Base-by-base conservation (phyloP, 495 filamentous ascomycete species). In the Aspergillus avenaceus region DNA sequence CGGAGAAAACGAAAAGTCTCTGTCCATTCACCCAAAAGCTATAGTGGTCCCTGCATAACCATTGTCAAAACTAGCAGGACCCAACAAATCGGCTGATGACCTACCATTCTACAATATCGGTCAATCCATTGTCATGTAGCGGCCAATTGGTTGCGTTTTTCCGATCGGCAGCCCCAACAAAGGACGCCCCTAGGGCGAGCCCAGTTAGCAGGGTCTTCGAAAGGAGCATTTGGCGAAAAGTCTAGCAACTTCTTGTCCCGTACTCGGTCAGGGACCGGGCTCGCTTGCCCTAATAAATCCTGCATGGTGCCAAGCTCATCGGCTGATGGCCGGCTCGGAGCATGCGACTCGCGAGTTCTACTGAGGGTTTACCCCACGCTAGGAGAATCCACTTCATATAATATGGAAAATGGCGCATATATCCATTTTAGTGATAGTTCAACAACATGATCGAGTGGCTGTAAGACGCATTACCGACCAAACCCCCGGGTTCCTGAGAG, bases 1-100 rank as follows among this genome's bases (percentile, higher is more conserved):
- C 81, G 8, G 80, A 75, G 64, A 79, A 83, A 42, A 84, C 65
- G 53, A 80, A 82, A 28, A 84, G 62, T 16, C 82, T 65, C 47
- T 80, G 68, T 4, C 71, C 73, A 42, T 82, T 73, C 26, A 84
- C 50, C 29, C 72, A 70, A 59, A 82, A 76, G 57, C 81, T 84
- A 52, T 80, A 84, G 38, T 81, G 72, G 50, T 84, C 82, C 34
- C 34, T 38, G 6, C 16, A 38, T 8, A 38, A 18, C 16, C 34
- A 38, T 38, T 19, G 16, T 38, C 13, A 38, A 18, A 21, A 8
- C 16, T 38, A 14, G 8, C 2, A 21, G 3, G 14, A 38, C 6
- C 6, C 34, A 14, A 4, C 16, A 6, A 38, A 18, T 38, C n/a
- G 32, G 12, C 34, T n/a, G 2, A 18, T n/a, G 21, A 21, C 34